Conservation (phyloP, 495 filamentous ascomycete species). For the Apodospora peruviana region DNA sequence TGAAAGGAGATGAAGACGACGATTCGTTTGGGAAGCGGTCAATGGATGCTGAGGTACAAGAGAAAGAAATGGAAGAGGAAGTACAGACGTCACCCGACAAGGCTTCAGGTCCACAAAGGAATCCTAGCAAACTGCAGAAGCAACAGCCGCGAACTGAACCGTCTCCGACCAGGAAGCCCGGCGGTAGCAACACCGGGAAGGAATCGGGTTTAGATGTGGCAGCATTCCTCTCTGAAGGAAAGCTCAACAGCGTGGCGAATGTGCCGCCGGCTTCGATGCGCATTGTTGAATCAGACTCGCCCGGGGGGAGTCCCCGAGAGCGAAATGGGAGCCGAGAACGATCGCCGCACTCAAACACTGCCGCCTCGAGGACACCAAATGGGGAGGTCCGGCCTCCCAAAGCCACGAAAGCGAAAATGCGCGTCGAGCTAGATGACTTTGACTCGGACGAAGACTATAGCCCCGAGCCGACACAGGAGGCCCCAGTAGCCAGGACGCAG, state of each 20-base stretch:
- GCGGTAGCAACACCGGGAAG: conserved; percentile 12
- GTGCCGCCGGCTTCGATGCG: conserved; percentile 52
- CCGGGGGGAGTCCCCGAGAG: conserved; percentile 30
- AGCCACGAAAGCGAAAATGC: conserved; percentile 44
- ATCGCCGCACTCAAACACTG: conserved; percentile 7
- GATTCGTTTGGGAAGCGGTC: conserved; percentile 62
- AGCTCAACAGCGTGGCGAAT: conserved; percentile 37
- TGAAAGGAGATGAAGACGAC: conserved; percentile 61
- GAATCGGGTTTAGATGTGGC: conserved; percentile 24
- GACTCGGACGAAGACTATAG: conserved; percentile 39
- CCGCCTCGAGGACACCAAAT: conserved; percentile 21
- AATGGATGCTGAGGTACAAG: conserved; percentile 35
- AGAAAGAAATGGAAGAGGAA: conserved; percentile 43
- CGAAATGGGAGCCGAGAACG: conserved; percentile 17
- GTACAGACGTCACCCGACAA: conserved; percentile 30
- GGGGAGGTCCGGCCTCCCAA: conserved; percentile 43
- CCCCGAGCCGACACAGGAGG: conserved; percentile 18
- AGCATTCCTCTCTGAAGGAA: conserved; percentile 30
- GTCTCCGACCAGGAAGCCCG: conserved; percentile 45
- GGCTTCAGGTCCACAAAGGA: conserved; percentile 41
- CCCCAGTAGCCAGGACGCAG: conserved; percentile 7
- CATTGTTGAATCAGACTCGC: conserved; percentile 51
- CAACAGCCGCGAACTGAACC: conserved; percentile 48
- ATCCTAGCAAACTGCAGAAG: conserved; percentile 73
- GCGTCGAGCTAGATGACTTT: conserved; percentile 46